Conservation (phyloP, 352 stramenopile species). For the Phytophthora kernoviae region DNA sequence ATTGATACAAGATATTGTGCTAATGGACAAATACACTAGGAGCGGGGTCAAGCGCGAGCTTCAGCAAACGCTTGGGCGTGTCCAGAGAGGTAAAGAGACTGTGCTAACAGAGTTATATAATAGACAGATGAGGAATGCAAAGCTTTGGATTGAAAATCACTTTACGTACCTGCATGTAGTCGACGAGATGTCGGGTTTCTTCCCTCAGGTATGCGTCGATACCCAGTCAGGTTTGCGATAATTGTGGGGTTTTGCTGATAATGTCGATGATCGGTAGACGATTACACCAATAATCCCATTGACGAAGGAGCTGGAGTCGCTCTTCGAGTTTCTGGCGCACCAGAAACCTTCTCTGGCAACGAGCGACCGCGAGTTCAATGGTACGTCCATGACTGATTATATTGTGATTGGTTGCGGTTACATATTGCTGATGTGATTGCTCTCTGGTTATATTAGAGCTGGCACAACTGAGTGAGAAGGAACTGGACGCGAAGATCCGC, state of each 20-base stretch:
- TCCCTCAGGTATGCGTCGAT: slow-evolving; percentile 25
- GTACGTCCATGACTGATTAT: slow-evolving; percentile 9
- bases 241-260: background rate
- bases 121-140: no score
- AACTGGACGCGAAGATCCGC: slow-evolving; percentile 70
- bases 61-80: no score
- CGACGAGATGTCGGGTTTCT: slow-evolving; percentile 23
- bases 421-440: background rate
- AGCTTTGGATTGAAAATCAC: no score
- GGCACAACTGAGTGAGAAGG: slow-evolving; percentile 58
- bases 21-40: no score
- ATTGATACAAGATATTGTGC: no score
- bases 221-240: background rate
- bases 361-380: slow-evolving; percentile 49
- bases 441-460: slow-evolving; percentile 38
- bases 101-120: no score
- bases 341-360: slow-evolving; percentile 39
- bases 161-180: background rate
- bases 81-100: no score
- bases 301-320: slow-evolving; percentile 52
- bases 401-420: slow-evolving; percentile 4
- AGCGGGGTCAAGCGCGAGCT: no score
- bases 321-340: slow-evolving; percentile 65
- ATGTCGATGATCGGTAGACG: slow-evolving; percentile 34
- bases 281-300: slow-evolving; percentile 54